Conservation (phyloP, 495 filamentous ascomycete genomes). For the Xylaria bambusicola region DNA sequence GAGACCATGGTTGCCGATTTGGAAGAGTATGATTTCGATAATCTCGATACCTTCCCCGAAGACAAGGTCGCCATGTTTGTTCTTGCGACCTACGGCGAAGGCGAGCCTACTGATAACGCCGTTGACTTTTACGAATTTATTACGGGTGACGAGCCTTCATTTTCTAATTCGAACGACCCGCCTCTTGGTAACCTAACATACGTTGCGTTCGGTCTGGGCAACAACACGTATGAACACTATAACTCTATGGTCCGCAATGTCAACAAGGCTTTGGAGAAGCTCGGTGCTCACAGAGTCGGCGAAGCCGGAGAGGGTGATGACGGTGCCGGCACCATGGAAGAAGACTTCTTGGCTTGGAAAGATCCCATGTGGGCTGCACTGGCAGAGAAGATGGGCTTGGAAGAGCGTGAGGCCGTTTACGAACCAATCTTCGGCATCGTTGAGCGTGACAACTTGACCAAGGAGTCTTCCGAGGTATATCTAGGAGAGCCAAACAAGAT, state of each 20-base stretch:
- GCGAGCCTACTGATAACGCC: constrained; percentile 97
- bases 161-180: constrained; percentile 76
- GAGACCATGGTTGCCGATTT: constrained; percentile 99
- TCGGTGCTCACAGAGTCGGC: constrained; percentile 83
- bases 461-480: constrained; percentile 85
- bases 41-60: constrained; percentile 82
- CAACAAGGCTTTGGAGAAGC: constrained; percentile 72
- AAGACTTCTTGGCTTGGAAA: constrained; percentile 99
- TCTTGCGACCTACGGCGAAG: constrained; percentile 96
- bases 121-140: constrained; percentile 99
- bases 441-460: constrained; percentile 71
- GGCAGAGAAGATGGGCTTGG: constrained; percentile 75
- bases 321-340: constrained; percentile 98
- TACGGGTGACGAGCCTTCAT: constrained; percentile 73
- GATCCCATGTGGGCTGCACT: constrained; percentile 97
- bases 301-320: constrained; percentile 94
- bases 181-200: constrained; percentile 86
- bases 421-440: constrained; percentile 86
- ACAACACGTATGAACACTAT: constrained; percentile 99
- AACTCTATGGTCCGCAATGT: constrained; percentile 97
- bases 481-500: constrained; percentile 95
- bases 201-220: constrained; percentile 91
- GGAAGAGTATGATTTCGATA: constrained; percentile 97
- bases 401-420: constrained; percentile 95
- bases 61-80: constrained; percentile 96